These are phyloP conservation scores for Clonostachys rhizophaga DNA, from an alignment of 2,329 filamentous ascomycete species.

Conservation along the genomic window DNA sequence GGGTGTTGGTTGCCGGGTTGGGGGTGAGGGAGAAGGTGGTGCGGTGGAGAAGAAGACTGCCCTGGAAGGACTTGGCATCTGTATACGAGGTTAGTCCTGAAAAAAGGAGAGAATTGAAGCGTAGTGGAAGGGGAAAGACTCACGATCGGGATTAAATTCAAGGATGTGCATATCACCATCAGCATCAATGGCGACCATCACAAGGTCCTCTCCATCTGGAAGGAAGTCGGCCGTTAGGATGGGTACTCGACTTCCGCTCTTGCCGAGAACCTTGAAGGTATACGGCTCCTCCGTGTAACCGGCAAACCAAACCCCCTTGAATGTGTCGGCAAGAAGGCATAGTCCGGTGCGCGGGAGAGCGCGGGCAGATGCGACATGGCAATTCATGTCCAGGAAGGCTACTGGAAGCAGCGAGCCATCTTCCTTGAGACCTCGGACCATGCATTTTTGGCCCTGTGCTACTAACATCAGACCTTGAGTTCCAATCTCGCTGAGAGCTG, in stretches of 20 bases:
- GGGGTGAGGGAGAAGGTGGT: constrained; percentile 83
- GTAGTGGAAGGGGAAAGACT: constrained; percentile 25
- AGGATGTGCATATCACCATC: constrained; percentile 84
- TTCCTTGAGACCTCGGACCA: constrained; percentile 94
- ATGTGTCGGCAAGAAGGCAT: constrained; percentile 81
- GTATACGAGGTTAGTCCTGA: constrained; percentile 12
- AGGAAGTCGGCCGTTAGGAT: constrained; percentile 82
- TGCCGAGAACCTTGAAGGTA: constrained; percentile 88
- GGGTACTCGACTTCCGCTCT: constrained; percentile 74
- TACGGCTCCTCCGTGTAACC: constrained; percentile 97
- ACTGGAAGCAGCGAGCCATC: constrained; percentile 90
- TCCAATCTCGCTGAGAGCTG: constrained; percentile 77
- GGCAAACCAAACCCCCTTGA: constrained; percentile 93
- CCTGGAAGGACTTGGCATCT: constrained; percentile 93
- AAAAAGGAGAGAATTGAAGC: not conserved
- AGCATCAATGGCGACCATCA: constrained; percentile 77
- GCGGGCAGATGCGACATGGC: constrained; percentile 82
- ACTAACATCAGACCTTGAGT: constrained; percentile 85
- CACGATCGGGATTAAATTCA: constrained; percentile 93
- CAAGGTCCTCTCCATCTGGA: constrained; percentile 77
- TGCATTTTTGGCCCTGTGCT: constrained; percentile 93
- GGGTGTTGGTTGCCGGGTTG: constrained; percentile 70
- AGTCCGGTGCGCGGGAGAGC: constrained; percentile 80
- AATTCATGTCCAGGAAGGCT: constrained; percentile 97
- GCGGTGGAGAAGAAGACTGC: constrained; percentile 79